Percentiles rank a stretch among this genome's conserved stretches.
Conservation (phyloP, 2,329 filamentous ascomycete genomes). For the Cyclaneusma minus region DNA sequence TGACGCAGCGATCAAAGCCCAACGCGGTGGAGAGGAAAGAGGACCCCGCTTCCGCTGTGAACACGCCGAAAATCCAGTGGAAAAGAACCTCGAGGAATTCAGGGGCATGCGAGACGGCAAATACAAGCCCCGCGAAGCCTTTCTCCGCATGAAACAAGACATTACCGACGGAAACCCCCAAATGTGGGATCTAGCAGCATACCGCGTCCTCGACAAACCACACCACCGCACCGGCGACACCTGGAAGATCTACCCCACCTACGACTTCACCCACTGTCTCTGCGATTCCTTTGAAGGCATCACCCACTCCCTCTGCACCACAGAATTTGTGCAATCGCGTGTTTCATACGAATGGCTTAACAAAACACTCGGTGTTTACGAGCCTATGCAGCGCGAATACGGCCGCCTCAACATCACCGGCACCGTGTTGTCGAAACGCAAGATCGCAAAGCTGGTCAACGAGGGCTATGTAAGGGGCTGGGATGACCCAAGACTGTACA, state of each 20-base stretch:
- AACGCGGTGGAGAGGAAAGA: constrained; percentile 64
- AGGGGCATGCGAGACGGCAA: constrained; percentile 82
- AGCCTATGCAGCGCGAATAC: constrained; percentile 88
- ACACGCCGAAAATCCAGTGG: constrained; percentile 59
- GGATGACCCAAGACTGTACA: constrained; percentile 86
- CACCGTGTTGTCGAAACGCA: constrained; percentile 76
- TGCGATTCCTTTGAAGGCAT: constrained; percentile 88
- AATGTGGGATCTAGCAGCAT: constrained; percentile 93
- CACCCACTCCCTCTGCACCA: constrained; percentile 84
- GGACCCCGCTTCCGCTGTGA: constrained; percentile 63
- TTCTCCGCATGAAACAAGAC: constrained; percentile 86
- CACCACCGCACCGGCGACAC: constrained; percentile 68
- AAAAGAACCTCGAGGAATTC: constrained; percentile 71
- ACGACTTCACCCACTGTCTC: constrained; percentile 82
- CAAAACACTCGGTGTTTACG: constrained; percentile 65
- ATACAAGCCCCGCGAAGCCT: constrained; percentile 71
- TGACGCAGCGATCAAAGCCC: constrained; percentile 68
- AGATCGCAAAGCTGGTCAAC: constrained; percentile 65
- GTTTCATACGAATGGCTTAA: constrained; percentile 87
- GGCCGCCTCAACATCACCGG: constrained; percentile 65
- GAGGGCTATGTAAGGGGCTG: constrained; percentile 69
- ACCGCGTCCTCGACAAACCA: constrained; percentile 61
- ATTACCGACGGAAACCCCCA: constrained; percentile 74
- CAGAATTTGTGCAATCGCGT: constrained; percentile 73
- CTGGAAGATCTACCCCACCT: constrained; percentile 92